Evolutionary conservation across 1,284 basidiomycete genomes (phyloP), one percentile per base, ranked within the genome.

Genomic region (Rhodofomes roseus): DNA sequence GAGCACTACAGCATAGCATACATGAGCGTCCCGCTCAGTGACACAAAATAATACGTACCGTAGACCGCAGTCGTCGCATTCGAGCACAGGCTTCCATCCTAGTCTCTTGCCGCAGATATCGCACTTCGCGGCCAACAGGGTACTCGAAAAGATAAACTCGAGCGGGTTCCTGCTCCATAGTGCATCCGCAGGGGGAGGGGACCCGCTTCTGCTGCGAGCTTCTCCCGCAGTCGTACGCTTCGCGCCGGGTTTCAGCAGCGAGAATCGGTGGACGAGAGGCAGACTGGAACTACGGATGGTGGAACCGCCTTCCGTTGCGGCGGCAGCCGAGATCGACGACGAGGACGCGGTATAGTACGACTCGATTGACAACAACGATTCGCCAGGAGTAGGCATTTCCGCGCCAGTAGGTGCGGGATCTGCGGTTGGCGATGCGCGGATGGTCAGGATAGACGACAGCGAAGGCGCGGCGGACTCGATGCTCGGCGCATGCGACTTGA

Each of bases 1-100:
- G 59, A 12, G 59, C 59, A 16, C 59, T 60, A 23, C 22, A 37
- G n/a, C 29, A 56, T 25, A 34, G 31, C 43, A 57, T 29, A 34
- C 11, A 23, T 61, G 12, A n/a, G 31, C 25, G 22, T 25, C 14
- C 50, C 6, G 6, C 11, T 22, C 23, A 25, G 22, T 14, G 12
- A 23, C 18, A 25, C 29, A 57, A 23, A 54, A 56, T 6, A 61
- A 46, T 16, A 74, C 81, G 59, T 61, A 90, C 86, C 83, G 78
- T 63, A 89, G 70, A 22, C 86, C 84, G 74, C 94, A 96, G 73
- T 96, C 94, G 72, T 96, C 94, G 71, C 94, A 96, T 68, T 92
- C 87, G 31, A 96, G 74, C 31, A 90, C 84, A 22, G 91, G 86
- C 69, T 93, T 93, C 85, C 89, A 89, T 16, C 93, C 92, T 51